Evolutionary conservation across 768 basidiomycete genomes (phyloP).

Genomic region (Collybia sp.): DNA sequence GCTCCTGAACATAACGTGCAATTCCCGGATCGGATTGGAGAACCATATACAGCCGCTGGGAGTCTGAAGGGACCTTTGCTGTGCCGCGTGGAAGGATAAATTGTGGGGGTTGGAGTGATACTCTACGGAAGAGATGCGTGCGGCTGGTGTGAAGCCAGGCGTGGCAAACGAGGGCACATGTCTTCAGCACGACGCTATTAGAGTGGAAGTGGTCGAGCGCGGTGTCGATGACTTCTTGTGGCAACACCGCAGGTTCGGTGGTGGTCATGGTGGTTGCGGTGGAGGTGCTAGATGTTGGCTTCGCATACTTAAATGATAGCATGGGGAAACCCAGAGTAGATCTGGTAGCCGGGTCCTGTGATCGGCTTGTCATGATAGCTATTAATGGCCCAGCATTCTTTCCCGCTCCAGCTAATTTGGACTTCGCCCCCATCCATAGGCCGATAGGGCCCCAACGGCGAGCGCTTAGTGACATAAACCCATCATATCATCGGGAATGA

Average conservation of each 20-base stretch:
- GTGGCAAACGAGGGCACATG: slow-evolving; percentile 21
- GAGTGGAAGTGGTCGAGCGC: slow-evolving; percentile 19
- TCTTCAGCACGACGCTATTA: slow-evolving; percentile 12
- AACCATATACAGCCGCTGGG: background rate
- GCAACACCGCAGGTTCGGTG: slow-evolving; percentile 9
- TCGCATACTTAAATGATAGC: no score
- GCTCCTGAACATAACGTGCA: slow-evolving; percentile 14
- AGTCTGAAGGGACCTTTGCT: background rate
- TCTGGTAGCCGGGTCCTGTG: no score
- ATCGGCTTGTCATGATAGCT: no score
- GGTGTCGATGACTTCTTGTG: slow-evolving; percentile 23
- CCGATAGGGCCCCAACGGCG: no score
- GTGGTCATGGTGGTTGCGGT: background rate
- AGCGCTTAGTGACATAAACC: no score
- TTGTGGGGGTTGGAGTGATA: slow-evolving; percentile 15
- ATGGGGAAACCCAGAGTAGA: no score
- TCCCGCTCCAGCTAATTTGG: no score
- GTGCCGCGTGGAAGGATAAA: background rate
- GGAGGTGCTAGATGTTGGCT: no score
- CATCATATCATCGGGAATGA: no score
- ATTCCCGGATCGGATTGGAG: slow-evolving; percentile 11
- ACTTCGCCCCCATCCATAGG: no score
- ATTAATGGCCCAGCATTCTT: no score
- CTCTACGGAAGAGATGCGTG: slow-evolving; percentile 17
- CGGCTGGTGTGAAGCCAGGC: slow-evolving; percentile 21